Evolutionary conservation across 805 yeast species (phyloP).

Genomic region (Wickerhamomyces kurtzmanii): DNA sequence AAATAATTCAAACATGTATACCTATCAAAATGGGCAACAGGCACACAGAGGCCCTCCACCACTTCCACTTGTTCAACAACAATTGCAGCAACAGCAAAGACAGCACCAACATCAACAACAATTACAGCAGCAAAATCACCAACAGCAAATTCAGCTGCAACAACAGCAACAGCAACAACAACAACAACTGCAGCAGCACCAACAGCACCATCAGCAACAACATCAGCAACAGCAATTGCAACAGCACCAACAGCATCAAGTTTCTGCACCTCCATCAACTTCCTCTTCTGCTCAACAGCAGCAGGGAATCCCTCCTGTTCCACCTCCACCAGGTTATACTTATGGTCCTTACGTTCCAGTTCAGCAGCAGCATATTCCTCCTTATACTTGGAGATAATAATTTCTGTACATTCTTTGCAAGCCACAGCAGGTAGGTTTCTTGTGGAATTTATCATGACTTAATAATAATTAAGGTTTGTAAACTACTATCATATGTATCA

Average conservation of each 20-base stretch:
- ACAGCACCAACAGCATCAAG: slow-evolving; percentile 1
- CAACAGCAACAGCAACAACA: slow-evolving; percentile 9
- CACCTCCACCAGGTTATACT: slow-evolving; percentile 25
- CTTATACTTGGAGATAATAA: no score
- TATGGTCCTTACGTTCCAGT: slow-evolving; percentile 28
- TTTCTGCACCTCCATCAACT: neutral
- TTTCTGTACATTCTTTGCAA: no score
- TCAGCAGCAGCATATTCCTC: no score
- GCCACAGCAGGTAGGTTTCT: no score
- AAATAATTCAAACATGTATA: slow-evolving; percentile 1
- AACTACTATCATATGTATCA: no score
- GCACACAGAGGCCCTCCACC: slow-evolving; percentile 6
- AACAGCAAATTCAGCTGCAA: slow-evolving; percentile 15
- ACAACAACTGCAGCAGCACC: slow-evolving; percentile 7
- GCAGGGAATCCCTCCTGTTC: slow-evolving; percentile 14
- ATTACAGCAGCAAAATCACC: slow-evolving; percentile 14
- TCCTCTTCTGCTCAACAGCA: slow-evolving; percentile 6
- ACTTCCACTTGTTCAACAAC: slow-evolving; percentile 8
- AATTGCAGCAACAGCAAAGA: slow-evolving; percentile 8
- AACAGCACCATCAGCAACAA: slow-evolving; percentile 8
- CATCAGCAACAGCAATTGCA: slow-evolving; percentile 1
- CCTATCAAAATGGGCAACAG: neutral
- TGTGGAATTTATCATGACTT: no score
- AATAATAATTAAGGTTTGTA: no score
- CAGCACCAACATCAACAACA: slow-evolving; percentile 10